These are phyloP conservation scores for Neckera pumila DNA, from an alignment of 225 moss, liverwort and hornwort species.

Conservation along the genomic window DNA sequence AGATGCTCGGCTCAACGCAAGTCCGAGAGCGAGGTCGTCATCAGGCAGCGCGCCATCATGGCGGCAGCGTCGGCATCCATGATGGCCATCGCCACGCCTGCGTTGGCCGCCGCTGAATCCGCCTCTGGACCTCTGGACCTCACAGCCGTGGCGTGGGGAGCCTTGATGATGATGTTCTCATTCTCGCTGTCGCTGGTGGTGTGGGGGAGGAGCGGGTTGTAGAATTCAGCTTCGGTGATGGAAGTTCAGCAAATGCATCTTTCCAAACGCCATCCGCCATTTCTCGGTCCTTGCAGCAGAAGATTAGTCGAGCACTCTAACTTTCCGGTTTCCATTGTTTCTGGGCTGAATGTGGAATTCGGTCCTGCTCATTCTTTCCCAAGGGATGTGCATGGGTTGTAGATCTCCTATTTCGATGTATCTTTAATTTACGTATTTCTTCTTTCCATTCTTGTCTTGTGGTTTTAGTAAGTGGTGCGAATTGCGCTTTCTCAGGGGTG, in stretches of 20 bases:
- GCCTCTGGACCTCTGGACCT: not conserved
- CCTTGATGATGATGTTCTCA: conserved; percentile 17
- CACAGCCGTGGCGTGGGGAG: conserved; percentile 22
- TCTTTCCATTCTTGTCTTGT: not conserved
- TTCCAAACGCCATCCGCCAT: not conserved
- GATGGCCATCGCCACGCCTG: conserved; percentile 41
- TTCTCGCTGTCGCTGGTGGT: conserved; percentile 29
- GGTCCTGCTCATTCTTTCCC: not conserved
- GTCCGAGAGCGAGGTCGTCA: conserved; percentile 1
- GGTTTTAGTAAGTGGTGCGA: not conserved
- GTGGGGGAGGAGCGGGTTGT: conserved; percentile 37
- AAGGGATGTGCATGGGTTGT: not conserved
- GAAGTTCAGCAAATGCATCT: not conserved
- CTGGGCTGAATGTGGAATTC: not conserved
- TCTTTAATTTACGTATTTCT: not conserved
- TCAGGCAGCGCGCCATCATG: conserved; percentile 54
- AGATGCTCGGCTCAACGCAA: not conserved
- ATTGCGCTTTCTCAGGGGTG: not conserved
- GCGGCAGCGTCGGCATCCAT: conserved; percentile 57
- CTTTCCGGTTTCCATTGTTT: not conserved
- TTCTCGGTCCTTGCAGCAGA: not conserved
- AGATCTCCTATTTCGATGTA: not conserved
- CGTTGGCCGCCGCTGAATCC: conserved; percentile 18
- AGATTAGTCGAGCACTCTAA: conserved; percentile 10
- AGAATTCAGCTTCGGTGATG: not conserved